A percentile compares a stretch with the other conserved stretches of the same genome.
phyloP scores from a whole-genome alignment of 352 stramenopile species.

The Pythium guiyangense region DNA sequence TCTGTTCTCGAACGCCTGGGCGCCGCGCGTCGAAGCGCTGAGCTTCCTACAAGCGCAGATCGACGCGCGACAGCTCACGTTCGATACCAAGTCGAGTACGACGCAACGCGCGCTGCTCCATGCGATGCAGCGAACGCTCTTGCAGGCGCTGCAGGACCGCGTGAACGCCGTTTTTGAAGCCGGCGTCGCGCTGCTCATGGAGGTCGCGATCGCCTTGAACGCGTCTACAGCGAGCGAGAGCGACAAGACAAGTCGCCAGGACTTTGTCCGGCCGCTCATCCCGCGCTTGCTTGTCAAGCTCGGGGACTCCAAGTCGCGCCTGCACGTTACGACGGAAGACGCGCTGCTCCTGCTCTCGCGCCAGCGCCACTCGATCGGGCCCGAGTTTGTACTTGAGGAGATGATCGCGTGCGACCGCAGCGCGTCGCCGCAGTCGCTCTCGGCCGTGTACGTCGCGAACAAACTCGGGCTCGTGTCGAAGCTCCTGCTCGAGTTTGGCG shows the following conservation, averaged over 20 bases:
- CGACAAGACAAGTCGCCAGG: constrained; percentile 26
- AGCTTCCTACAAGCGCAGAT: constrained; percentile 72
- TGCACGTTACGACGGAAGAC: constrained; percentile 74
- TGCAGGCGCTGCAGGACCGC: constrained; percentile 61
- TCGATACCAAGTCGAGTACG: constrained; percentile 21
- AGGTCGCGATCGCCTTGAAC: constrained; percentile 62
- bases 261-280: constrained; percentile 61
- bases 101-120: constrained; percentile 17
- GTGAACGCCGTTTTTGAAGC: constrained; percentile 80
- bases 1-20: constrained; percentile 79
- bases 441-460: constrained; percentile 56
- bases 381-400: constrained; percentile 72
- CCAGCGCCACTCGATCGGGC: constrained; percentile 48
- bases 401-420: constrained; percentile 68
- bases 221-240: constrained; percentile 9
- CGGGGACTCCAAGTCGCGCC: constrained; percentile 63
- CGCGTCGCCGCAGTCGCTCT: constrained; percentile 42
- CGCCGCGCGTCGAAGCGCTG: constrained; percentile 70
- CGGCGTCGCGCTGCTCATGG: constrained; percentile 61
- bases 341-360: constrained; percentile 63
- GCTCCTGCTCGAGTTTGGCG: constrained; percentile 70
- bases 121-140: constrained; percentile 50
- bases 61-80: constrained; percentile 41
- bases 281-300: constrained; percentile 69
- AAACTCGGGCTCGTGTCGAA: constrained; percentile 73